These are phyloP conservation scores for Mycena kentingensis DNA, from an alignment of 768 basidiomycete genomes.

Conservation along the genomic window DNA sequence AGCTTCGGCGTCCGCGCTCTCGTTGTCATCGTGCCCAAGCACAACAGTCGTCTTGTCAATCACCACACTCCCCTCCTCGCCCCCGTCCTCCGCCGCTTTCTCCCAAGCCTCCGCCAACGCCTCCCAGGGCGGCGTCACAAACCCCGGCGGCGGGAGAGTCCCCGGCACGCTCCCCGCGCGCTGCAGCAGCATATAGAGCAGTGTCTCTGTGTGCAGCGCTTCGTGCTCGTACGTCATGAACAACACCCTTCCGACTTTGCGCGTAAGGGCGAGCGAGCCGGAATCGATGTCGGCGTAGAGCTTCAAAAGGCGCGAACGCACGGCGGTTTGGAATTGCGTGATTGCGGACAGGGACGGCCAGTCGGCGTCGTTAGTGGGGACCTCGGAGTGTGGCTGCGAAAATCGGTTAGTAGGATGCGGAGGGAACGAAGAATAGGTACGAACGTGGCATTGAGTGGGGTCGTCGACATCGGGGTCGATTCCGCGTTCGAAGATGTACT, in stretches of 20 bases:
- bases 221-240: conserved; percentile 95
- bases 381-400: conserved; percentile 80
- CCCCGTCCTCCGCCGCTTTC: conserved; percentile 44
- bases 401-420: not conserved
- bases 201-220: conserved; percentile 85
- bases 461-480: conserved; percentile 96
- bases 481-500: conserved; percentile 89
- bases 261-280: conserved; percentile 54
- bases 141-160: conserved; percentile 77
- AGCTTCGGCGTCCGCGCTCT: conserved; percentile 58
- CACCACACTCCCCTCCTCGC: conserved; percentile 46
- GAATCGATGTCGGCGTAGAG: conserved; percentile 72
- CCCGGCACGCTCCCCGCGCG: conserved; percentile 57
- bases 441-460: conserved; percentile 80
- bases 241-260: conserved; percentile 74
- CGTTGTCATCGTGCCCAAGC: conserved; percentile 84
- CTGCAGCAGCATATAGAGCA: conserved; percentile 93
- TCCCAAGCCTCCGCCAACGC: conserved; percentile 53
- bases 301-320: conserved; percentile 67
- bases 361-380: conserved; percentile 76
- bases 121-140: conserved; percentile 72
- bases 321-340: conserved; percentile 74
- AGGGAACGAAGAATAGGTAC: conserved; percentile 25
- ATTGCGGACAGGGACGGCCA: conserved; percentile 82
- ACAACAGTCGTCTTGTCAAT: conserved; percentile 61